Percentiles rank a stretch among this genome's conserved stretches.
These are phyloP conservation scores for Pyrrhoderma noxium DNA, from an alignment of 1,284 basidiomycete species.

Conservation along the genomic window DNA sequence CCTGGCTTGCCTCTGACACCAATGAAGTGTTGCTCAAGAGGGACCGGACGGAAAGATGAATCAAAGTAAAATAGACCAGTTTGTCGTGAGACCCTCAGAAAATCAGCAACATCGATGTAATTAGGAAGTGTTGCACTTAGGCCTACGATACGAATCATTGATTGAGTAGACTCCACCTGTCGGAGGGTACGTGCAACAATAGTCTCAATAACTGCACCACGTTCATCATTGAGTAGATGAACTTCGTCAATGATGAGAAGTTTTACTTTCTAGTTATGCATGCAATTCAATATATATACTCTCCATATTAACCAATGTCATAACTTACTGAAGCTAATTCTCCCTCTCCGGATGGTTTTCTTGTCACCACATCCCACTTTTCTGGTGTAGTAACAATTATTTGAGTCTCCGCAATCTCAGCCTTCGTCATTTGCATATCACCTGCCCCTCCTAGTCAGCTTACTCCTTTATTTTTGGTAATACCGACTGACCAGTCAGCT, in stretches of 20 bases:
- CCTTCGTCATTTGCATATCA: slow-evolving; percentile 96
- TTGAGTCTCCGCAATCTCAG: slow-evolving; percentile 93
- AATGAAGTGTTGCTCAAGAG: slow-evolving; percentile 96
- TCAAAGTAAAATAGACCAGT: slow-evolving; percentile 99
- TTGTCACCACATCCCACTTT: slow-evolving; percentile 99
- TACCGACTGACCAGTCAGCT: slow-evolving; percentile 68
- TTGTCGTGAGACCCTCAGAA: slow-evolving; percentile 86
- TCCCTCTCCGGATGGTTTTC: slow-evolving; percentile 95
- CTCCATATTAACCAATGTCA: neutral
- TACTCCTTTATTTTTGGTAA: neutral
- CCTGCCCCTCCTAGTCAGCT: slow-evolving; percentile 39
- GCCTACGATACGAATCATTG: slow-evolving; percentile 96
- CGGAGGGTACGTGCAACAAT: slow-evolving; percentile 95
- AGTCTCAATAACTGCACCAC: slow-evolving; percentile 97
- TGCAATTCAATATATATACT: slow-evolving; percentile 13
- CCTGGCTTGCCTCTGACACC: slow-evolving; percentile 92
- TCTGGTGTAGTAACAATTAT: slow-evolving; percentile 99
- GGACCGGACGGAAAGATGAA: slow-evolving; percentile 93
- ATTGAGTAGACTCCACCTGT: slow-evolving; percentile 95
- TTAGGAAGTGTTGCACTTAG: slow-evolving; percentile 98
- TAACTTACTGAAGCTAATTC: slow-evolving; percentile 79
- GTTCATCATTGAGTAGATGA: slow-evolving; percentile 95
- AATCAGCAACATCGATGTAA: slow-evolving; percentile 95
- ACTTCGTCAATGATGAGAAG: slow-evolving; percentile 98
- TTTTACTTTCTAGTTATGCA: slow-evolving; percentile 71